Base-by-base conservation (phyloP, 2,329 filamentous ascomycete genomes). In the Pseudogymnoascus sp. region DNA sequence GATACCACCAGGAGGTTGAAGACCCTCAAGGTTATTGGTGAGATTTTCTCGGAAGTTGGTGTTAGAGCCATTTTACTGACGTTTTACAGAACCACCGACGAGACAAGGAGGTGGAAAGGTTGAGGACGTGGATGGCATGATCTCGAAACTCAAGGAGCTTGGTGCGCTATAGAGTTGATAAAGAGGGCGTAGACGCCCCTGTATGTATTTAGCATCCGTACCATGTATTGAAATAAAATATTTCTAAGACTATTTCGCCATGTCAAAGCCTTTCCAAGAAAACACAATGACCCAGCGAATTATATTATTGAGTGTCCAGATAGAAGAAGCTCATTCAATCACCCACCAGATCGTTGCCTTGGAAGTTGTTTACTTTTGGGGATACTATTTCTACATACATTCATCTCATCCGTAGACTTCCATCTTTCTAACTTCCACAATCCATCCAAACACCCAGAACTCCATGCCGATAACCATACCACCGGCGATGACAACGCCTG, bases 101-200 rank as follows among this genome's bases (percentile, higher is more conserved):
- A 84, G 94, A 76, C 86, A 96, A 79, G 94, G 94, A 41, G 94
- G 94, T 70, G 92, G 91, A 69, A 99, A 97, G 85, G 94, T 99
- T 19, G 92, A 96, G 73, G 89, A 97, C 80, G 94, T 99, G 22
- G 92, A 95, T 76, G 92, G 92, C n/a, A 84, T 99, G 77, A 87
- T 99, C 71, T 77, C 83, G 63, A 97, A 94, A 83, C 80, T 99
- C 73, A 97, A 97, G 84, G 93, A 99, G 80, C 80, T 99, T 67
- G 94, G 94, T 69, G 94, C 92, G 66, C 78, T 97, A 77, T 96
- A 62, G 33, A 39, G 35, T 45, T 23, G 36, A 33, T 61, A 60
- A 25, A 60, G 38, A 60, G 49, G 49, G 49, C 14, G 14, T 55
- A 55, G 49, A 55, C 16, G n/a, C 28, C 16, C 28, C 49, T 35